Evolutionary conservation across 2,329 filamentous ascomycete species (phyloP), one percentile per base, ranked within the genome.

Genomic region (Colletotrichum gigasporum): DNA sequence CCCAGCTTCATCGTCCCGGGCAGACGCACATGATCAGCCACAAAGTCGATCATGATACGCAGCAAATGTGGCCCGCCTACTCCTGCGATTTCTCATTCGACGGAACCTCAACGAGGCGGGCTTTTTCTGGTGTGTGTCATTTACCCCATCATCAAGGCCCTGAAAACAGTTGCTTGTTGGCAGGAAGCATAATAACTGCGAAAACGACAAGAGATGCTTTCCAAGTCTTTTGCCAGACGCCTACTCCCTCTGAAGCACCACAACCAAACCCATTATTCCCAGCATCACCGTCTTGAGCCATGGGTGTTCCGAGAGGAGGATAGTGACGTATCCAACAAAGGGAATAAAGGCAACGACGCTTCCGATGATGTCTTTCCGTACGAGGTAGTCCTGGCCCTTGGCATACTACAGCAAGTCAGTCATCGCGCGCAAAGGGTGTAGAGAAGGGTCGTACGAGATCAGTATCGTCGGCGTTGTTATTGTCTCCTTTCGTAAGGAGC

Each of bases 211-310:
- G 4, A 28, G 8, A 16, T 20, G 4, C 16, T 16, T 11, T 32
- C 42, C 53, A 5, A 35, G 47, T 45, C 48, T 16, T 39, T 54
- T 14, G 32, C 18, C 48, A 28, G 22, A 16, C 14, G 11, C 12
- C 18, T 82, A 97, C 82, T 99, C 96, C 73, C 94, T 83, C 77
- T 99, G 96, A 71, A 99, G 77, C 48, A 99, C 90, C 24, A 97
- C 96, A 80, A 97, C 89, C 71, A 97, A 76, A 2, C 95, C 96
- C 96, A 99, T 99, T 52, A 97, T 86, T 2, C 93, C 95, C 73
- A 99, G 78, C 90, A 98, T 92, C 24, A 90, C 95, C 42, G 93
- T 96, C 87, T 99, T 99, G 71, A 98, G 78, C 95, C 95, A 98
- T 5, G 96, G 96, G 75, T 99, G 90, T 77, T 99, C 96, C 67